Evolutionary conservation across 495 filamentous ascomycete species (phyloP), one percentile per base, ranked within the genome.

Genomic region (Penicillium daleae): DNA sequence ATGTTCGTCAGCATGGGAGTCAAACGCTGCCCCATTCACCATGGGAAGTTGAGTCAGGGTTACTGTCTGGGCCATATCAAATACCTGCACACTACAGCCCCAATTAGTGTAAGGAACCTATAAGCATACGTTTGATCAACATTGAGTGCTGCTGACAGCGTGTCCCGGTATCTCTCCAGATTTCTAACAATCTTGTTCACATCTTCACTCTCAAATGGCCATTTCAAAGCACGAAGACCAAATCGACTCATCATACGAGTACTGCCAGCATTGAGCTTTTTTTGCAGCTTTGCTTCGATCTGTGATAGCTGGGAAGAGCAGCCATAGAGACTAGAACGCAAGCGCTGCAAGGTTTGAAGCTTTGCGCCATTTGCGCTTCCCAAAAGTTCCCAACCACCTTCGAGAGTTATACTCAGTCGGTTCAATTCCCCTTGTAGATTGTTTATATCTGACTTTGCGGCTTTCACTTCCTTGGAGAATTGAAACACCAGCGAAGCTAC

Each of bases 181-280:
- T 10, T 39, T 39, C 6, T 37, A 10, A 39, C 24, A n/a, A 39
- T 39, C 4, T 1, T 3, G 13, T 55, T 15, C 39, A 44, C 55
- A 24, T 55, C 52, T n/a, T 39, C 9, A 31, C 52, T 55, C 6
- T 55, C 52, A 19, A 55, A 39, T 10, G 29, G 52, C 31, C 52
- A 37, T 31, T 24, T 39, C 29, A 56, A 19, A 10, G 32, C 6
- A 22, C 52, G 26, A 37, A 56, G n/a, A 12, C 52, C 52, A 56
- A 56, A 56, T 39, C 52, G 52, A 22, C 52, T 35, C 52, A 56
- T 56, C 31, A 39, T 35, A 35, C 52, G 29, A 7, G 29, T 12
- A 24, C 24, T 13, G 8, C 31, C 52, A 24, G 10, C 19, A 37
- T 39, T 26, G 13, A 39, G 19, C 33, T 56, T 39, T 31, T 22